A percentile compares a stretch with the other conserved stretches of the same genome.
phyloP scores from a whole-genome alignment of 2,329 filamentous ascomycete species.

The Aspergillus unguis region DNA sequence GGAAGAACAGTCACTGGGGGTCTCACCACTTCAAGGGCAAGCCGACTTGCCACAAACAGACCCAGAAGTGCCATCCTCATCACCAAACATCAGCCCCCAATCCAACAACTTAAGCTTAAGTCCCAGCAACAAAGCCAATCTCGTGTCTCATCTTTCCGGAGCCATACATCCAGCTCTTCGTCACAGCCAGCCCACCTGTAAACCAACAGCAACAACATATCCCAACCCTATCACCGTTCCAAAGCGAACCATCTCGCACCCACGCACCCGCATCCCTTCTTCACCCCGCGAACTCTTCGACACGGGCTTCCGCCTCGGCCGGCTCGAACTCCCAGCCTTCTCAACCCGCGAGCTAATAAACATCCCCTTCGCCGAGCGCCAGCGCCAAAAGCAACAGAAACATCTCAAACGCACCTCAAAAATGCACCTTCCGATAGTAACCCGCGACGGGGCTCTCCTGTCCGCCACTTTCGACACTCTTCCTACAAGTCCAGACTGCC shows the following conservation, averaged over 20 bases:
- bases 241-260: background rate
- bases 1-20: background rate
- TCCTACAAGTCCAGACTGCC: background rate
- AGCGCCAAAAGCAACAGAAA: conserved; percentile 1
- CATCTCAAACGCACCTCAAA: background rate
- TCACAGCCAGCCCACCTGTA: background rate
- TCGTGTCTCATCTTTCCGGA: background rate
- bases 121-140: background rate
- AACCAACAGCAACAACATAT: background rate
- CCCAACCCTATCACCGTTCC: too few relatives aligned
- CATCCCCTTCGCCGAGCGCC: conserved; percentile 16
- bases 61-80: background rate
- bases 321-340: conserved; percentile 25
- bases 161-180: conserved; percentile 4
- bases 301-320: conserved; percentile 26
- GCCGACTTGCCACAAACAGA: background rate
- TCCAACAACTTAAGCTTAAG: background rate
- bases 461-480: conserved; percentile 23
- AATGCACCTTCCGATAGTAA: background rate
- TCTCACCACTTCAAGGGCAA: background rate
- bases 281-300: conserved; percentile 26
- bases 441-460: conserved; percentile 25
- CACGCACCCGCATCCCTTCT: background rate
- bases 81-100: background rate
- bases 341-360: conserved; percentile 31